Base-by-base conservation (phyloP, 805 yeast species). In the Millerozyma acaciae region DNA sequence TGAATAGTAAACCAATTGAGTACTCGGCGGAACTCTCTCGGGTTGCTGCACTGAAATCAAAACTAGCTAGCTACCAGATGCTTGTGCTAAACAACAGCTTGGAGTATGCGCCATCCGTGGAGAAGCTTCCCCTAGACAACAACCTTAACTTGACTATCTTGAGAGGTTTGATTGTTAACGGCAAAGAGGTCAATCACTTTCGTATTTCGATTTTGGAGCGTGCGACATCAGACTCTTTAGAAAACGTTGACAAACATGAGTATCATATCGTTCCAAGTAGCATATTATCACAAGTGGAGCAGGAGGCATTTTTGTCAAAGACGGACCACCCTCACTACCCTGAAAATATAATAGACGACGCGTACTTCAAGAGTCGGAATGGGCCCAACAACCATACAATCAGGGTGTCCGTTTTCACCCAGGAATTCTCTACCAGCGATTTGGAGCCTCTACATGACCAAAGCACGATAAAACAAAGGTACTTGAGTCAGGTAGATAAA, bases 391-490 rank as follows among this genome's bases (percentile, higher is more conserved):
- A 43, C 41, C 65, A 60, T 29, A 45, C 60, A 7, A 35, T 83
- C 12, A 54, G 82, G 38, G 68, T 80, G 10, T 75, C 76, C 42
- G 57, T 82, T 0, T 73, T 67, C 28, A 54, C 59, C 10, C 70
- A 75, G 1, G 79, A 76, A 39, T 71, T 86, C 40, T 40, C 62
- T 4, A 41, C 44, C 1, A 67, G 62, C 1, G 82, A 80, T 31
- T 54, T 74, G 21, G 50, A 48, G 3, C 66, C 72, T 3, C 23
- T 63, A 9, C 72, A 73, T 40, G 73, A 74, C 20, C 57, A 60
- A 3, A 71, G 63, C 2, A 64, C 64, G 10, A 80, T 87, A 28
- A 64, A 62, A 30, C 50, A 57, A 5, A 65, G 95, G 44, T 76
- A 74, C 41, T 51, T 60, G 9, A 57, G 62, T 4, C 67, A 65